Base-by-base conservation (phyloP, 176 grass and related monocot genomes). In the Microstegium vimineum region DNA sequence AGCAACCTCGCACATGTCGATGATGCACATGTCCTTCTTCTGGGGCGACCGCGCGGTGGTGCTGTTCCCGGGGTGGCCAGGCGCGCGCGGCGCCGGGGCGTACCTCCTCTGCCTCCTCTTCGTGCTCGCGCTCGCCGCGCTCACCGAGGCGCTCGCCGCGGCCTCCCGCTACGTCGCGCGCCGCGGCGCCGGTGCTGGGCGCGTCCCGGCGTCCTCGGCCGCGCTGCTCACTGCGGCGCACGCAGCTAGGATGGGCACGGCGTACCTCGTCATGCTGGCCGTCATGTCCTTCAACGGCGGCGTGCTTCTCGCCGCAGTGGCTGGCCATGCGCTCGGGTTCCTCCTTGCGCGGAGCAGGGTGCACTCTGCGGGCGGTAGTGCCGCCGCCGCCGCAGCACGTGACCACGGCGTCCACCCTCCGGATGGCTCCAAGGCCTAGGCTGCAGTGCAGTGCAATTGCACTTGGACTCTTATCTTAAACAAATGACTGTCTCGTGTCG, bases 11-110 rank as follows among this genome's bases (percentile, higher is more conserved):
- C 87, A 71, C 65, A 46, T 35, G 86, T 28, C 31, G 69, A 75
- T 73, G 81, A 90, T 86, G 90, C 93, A 90, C 66, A 90, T 86
- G 93, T 36, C 85, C 65, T 95, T 95, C 79, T 95, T 86, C 77
- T 95, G 87, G 87, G 79, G 90, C 18, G 81, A 86, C 71, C 81
- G 65, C 71, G 28, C 81, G 8, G 78, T 85, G 45, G 81, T 92
- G 57, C 87, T 95, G 32, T 90, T 95, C 82, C 66, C 79, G 36
- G 88, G 85, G 10, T 95, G 93, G 93, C 90, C 90, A 7, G 93
- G 93, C 4, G 76, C 90, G 18, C 75, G 85, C 49, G 79, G 93
- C 62, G 62, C 70, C 1, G 87, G 87, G 5, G 87, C 90, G 75
- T 95, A 92, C 85, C 20, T 78, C 20, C 74, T 92, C 87, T 92